phyloP scores from a whole-genome alignment of 257 asterid species.

The Ilex aquifolium region DNA sequence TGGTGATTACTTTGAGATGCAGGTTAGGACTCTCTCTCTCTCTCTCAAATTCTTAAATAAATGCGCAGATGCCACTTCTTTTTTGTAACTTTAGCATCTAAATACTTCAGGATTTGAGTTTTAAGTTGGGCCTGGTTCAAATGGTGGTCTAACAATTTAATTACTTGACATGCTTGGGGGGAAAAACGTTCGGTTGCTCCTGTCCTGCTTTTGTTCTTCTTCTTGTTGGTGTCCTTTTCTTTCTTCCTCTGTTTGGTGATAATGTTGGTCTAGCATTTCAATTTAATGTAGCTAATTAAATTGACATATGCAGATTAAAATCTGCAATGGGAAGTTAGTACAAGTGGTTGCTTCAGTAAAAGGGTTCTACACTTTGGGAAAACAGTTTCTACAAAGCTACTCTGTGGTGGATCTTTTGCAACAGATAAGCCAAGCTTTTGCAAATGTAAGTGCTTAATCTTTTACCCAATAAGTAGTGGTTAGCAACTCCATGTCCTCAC shows the following conservation, averaged over 20 bases:
- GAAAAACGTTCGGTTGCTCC: too few species aligned
- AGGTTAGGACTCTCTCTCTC: constrained; percentile 38
- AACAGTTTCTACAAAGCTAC: constrained; percentile 66
- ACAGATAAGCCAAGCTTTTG: constrained; percentile 97
- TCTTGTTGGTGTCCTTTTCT: neutral
- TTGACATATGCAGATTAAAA: constrained; percentile 64
- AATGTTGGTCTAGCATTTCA: neutral
- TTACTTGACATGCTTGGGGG: too few species aligned
- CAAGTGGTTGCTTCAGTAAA: constrained; percentile 80
- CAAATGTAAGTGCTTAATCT: constrained; percentile 50
- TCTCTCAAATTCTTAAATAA: neutral
- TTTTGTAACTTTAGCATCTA: too few species aligned
- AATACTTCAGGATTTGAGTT: too few species aligned
- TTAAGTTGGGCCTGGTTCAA: too few species aligned
- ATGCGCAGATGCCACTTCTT: too few species aligned
- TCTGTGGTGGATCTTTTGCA: constrained; percentile 98
- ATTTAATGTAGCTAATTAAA: constrained; percentile 1
- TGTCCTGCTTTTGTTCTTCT: too few species aligned
- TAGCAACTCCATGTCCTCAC: too few species aligned
- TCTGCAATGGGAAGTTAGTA: constrained; percentile 88
- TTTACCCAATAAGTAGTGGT: too few species aligned
- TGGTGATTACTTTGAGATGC: constrained; percentile 84
- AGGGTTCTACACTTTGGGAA: constrained; percentile 85
- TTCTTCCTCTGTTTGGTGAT: neutral
- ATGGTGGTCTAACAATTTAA: too few species aligned